A percentile compares a stretch with the other conserved stretches of the same genome.
Evolutionary conservation across 176 grass and related monocot species (phyloP).

Genomic region (Zoysia pacifica): DNA sequence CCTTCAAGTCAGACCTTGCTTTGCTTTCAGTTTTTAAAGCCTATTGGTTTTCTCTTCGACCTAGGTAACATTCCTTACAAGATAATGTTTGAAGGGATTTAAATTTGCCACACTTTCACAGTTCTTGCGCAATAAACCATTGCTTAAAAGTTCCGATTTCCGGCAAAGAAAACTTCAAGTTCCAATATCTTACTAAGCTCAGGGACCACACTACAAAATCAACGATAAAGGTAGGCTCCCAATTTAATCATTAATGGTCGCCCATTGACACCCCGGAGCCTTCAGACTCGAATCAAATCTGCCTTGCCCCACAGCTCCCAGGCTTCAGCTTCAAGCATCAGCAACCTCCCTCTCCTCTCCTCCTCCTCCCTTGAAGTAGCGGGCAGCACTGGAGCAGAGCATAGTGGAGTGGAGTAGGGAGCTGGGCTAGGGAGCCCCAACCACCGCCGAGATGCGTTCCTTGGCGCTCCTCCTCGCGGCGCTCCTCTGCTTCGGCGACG

Average conservation of each 20-base stretch:
- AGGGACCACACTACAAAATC: background rate
- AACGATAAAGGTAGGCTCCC: background rate
- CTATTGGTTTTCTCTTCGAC: background rate
- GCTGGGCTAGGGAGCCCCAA: slow-evolving; percentile 29
- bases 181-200: background rate
- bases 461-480: slow-evolving; percentile 7
- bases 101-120: background rate
- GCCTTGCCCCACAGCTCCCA: background rate
- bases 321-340: slow-evolving; percentile 38
- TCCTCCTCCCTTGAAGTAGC: slow-evolving; percentile 29
- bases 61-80: background rate
- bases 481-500: slow-evolving; percentile 25
- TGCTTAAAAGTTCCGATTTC: background rate
- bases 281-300: slow-evolving; percentile 44
- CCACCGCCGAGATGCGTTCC: slow-evolving; percentile 39
- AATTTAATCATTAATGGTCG: slow-evolving; percentile 30
- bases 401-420: slow-evolving; percentile 28
- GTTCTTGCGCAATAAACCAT: background rate
- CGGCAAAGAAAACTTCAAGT: background rate
- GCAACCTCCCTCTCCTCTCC: background rate
- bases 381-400: background rate
- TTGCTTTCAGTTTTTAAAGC: background rate
- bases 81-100: background rate
- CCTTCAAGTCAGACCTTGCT: background rate
- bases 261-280: background rate